phyloP scores from a whole-genome alignment of 2,329 filamentous ascomycete species.

The Cladophialophora immunda region DNA sequence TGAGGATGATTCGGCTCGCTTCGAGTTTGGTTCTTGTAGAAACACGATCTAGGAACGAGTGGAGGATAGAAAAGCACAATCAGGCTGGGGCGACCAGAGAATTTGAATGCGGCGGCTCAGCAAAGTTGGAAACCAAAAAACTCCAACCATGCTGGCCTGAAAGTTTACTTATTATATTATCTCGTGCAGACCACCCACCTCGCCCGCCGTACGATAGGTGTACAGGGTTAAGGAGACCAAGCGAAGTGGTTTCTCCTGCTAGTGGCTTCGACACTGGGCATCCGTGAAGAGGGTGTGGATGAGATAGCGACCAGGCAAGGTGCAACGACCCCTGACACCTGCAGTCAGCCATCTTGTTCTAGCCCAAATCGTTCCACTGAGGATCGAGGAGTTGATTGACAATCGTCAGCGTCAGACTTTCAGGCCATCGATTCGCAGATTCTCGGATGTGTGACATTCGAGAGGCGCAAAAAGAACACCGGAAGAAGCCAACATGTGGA shows the following conservation, averaged over 20 bases:
- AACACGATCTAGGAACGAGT: background rate
- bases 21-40: background rate
- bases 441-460: background rate
- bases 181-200: background rate
- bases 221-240: constrained; percentile 22
- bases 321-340: constrained; percentile 9
- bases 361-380: background rate
- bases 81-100: background rate
- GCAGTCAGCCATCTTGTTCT: constrained; percentile 20
- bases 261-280: constrained; percentile 24
- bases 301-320: constrained; percentile 4
- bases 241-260: constrained; percentile 11
- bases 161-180: constrained; percentile 17
- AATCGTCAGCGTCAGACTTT: constrained; percentile 9
- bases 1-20: background rate
- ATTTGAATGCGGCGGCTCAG: constrained; percentile 6
- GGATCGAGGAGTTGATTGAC: background rate
- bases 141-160: background rate
- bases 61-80: background rate
- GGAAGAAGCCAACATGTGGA: constrained; percentile 9
- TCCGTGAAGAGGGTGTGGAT: constrained; percentile 1
- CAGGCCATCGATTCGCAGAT: constrained; percentile 4
- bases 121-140: background rate
- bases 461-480: constrained; percentile 6
- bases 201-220: background rate